Base-by-base conservation (phyloP, 2,329 filamentous ascomycete genomes). In the Aspergillus melleus region DNA sequence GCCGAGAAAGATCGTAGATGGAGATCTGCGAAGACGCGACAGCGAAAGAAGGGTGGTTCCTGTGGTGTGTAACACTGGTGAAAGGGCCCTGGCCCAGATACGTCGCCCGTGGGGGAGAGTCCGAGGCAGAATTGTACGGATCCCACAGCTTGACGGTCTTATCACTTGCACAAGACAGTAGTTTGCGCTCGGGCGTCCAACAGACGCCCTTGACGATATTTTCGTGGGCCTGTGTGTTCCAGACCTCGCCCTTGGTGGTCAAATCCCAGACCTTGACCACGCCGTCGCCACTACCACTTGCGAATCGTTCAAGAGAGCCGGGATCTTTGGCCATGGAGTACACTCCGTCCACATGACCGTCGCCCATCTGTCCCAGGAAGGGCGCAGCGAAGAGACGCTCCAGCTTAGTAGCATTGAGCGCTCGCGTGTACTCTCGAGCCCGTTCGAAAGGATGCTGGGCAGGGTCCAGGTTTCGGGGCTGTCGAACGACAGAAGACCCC, bases 201-300 rank as follows among this genome's bases (percentile, higher is more conserved):
- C 88, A 90, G 73, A 97, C 83, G 14, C 90, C 90, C 81, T 96
- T 96, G 67, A 98, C 91, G 49, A 97, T 89, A 68, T 96, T 96
- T 68, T 96, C 91, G 74, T 99, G 96, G 24, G 92, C 94, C 64
- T 90, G 87, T 3, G 85, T 84, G 68, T 90, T 84, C 88, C 90
- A 94, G 52, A 89, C 83, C 72, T 95, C 89, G 29, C 90, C 87
- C 58, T 86, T 81, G 62, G 83, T 88, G 9, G 88, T 85, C 67
- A 95, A 79, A 76, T 96, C 89, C 92, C 92, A 96, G 36, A 95
- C 90, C 78, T 99, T 99, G 59, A 99, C 86, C 10, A 97, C 87
- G 65, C 95, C 94, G 76, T 99, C 95, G 64, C 93, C 93, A 66
- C 89, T 92, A 49, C 91, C 92, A 70, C 90, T 94, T 6, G 92